Evolutionary conservation across 306 rosid species (phyloP).

Genomic region (Begonia peltatifolia): DNA sequence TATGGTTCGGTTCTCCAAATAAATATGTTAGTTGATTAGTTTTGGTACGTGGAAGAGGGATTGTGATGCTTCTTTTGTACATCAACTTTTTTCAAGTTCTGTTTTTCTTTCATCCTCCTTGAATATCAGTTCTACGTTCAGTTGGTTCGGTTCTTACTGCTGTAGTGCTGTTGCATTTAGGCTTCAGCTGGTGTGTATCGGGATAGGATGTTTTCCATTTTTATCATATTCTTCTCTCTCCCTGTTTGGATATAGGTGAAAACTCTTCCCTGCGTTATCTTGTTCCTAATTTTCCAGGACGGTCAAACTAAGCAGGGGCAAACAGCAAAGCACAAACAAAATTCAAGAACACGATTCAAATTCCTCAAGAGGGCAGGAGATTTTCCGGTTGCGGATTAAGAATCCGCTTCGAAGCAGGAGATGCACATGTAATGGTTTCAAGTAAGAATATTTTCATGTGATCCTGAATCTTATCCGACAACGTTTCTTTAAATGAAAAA

Average conservation of each 20-base stretch:
- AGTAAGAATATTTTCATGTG: too few species aligned
- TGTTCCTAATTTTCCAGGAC: slow-evolving; percentile 15
- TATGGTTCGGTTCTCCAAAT: too few species aligned
- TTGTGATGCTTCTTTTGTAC: neutral
- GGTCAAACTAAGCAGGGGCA: slow-evolving; percentile 45
- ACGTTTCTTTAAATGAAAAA: too few species aligned
- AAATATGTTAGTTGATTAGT: too few species aligned
- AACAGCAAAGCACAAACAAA: slow-evolving; percentile 20
- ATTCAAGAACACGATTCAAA: slow-evolving; percentile 18
- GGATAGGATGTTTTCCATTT: too few species aligned
- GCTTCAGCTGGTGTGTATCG: slow-evolving; percentile 16
- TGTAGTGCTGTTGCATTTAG: too few species aligned
- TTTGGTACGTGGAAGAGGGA: neutral
- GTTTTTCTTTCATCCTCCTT: too few species aligned
- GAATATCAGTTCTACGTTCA: too few species aligned
- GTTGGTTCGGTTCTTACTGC: too few species aligned
- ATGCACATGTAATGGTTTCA: too few species aligned
- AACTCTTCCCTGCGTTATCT: neutral
- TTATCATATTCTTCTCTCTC: neutral
- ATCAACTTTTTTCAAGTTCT: neutral
- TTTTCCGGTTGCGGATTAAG: neutral
- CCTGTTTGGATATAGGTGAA: slow-evolving; percentile 26
- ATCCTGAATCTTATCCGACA: too few species aligned
- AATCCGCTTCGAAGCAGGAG: too few species aligned
- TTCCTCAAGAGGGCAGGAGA: slow-evolving; percentile 13